Base-by-base conservation (phyloP, 306 rosid genomes). In the Quercus dentata region DNA sequence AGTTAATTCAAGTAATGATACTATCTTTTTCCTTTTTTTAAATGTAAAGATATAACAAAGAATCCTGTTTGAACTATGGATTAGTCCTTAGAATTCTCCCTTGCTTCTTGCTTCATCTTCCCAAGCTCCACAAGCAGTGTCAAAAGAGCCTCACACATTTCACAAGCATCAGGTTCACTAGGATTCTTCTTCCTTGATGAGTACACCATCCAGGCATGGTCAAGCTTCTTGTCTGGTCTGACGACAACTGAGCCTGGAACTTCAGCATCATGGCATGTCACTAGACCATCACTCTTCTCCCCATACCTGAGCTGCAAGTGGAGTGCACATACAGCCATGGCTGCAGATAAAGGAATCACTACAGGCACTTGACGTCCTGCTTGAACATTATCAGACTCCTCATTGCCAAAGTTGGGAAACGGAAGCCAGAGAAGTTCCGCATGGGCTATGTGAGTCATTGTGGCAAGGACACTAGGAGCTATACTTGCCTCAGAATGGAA, bases 181-280 rank as follows among this genome's bases (percentile, higher is more conserved):
- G 92, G 81, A 72, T 80, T 83, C 74, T 65, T 87, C 78, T 84
- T 84, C 58, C 83, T 83, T 49, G 97, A 84, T 69, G 94, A 90
- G 85, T 92, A 92, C 62, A 91, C 97, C 94, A 91, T 92, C 93
- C 93, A 94, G n/a, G 90, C 89, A 83, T 94, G 98, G 65, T 92
- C 93, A 55, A 94, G 93, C 83, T 91, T 91, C 87, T 76, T 85
- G 52, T 87, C 88, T 1, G 93, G 91, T 82, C 85, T 83, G 9
- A 91, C 89, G 21, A 92, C 91, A 35, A 91, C 86, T 0, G 98
- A 94, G 75, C 97, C 97, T 0, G 98, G 91, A 81, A 94, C 98
- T 81, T 92, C 84, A 15, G 99, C 97, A 10, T 94, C 97, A 0
- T 84, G 82, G 78, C 95, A 83, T 0, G 91, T 88, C 71, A 94